Evolutionary conservation across 2,329 filamentous ascomycete species (phyloP).

Genomic region (Cadophora gregata): DNA sequence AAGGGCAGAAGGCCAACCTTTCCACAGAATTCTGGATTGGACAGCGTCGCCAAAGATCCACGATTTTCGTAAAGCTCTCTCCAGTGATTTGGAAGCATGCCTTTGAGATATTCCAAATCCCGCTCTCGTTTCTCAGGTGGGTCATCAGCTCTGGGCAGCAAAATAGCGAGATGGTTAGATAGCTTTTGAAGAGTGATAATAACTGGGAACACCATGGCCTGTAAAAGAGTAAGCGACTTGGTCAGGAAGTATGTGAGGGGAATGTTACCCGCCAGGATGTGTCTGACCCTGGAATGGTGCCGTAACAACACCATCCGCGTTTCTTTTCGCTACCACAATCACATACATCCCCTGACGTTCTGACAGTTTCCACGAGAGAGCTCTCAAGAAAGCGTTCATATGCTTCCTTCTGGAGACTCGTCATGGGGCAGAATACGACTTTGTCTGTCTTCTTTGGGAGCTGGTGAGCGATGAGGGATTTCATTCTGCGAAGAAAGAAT

Average conservation of each 20-base stretch:
- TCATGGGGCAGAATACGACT: slow-evolving; percentile 94
- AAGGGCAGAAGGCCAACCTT: slow-evolving; percentile 55
- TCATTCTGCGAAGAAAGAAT: slow-evolving; percentile 93
- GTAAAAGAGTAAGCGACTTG: slow-evolving; percentile 37
- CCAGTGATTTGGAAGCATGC: slow-evolving; percentile 79
- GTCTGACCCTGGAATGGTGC: slow-evolving; percentile 53
- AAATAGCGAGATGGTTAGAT: slow-evolving; percentile 87
- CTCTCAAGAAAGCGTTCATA: slow-evolving; percentile 84
- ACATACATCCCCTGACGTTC: slow-evolving; percentile 70
- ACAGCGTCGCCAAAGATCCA: slow-evolving; percentile 79
- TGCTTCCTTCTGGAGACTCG: slow-evolving; percentile 77
- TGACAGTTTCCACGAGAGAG: slow-evolving; percentile 72
- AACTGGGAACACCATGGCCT: slow-evolving; percentile 80
- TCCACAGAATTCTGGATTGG: slow-evolving; percentile 90
- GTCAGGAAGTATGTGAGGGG: slow-evolving; percentile 54
- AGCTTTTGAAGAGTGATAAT: slow-evolving; percentile 86
- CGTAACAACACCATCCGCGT: slow-evolving; percentile 82
- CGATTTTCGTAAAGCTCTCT: slow-evolving; percentile 73
- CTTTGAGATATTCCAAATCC: slow-evolving; percentile 75
- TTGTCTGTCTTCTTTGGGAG: slow-evolving; percentile 93
- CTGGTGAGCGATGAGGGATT: slow-evolving; percentile 88
- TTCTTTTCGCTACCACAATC: slow-evolving; percentile 72
- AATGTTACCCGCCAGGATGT: slow-evolving; percentile 55
- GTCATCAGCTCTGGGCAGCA: slow-evolving; percentile 74
- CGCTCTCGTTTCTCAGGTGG: slow-evolving; percentile 75